phyloP scores from a whole-genome alignment of 192 early-diverging fungal species.

The Coemansia reversa region DNA sequence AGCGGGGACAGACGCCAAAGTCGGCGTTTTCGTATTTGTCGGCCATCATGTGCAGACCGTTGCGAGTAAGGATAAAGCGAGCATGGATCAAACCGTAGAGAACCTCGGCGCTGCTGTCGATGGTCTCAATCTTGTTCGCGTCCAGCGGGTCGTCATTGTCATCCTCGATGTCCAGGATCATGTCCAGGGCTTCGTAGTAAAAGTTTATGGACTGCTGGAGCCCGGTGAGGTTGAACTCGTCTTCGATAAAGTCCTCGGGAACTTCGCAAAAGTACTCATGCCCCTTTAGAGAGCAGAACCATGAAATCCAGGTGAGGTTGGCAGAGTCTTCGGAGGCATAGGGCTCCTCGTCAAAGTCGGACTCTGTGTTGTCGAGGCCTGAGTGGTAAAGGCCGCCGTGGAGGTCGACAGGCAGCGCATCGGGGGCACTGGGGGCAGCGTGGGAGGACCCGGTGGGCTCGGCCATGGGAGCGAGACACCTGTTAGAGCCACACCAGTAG shows the following conservation, averaged over 20 bases:
- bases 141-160: conserved; percentile 50
- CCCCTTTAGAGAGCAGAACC: conserved; percentile 73
- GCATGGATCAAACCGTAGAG: conserved; percentile 95
- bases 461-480: conserved; percentile 22
- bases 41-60: conserved; percentile 81
- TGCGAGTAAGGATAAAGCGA: conserved; percentile 85
- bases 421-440: conserved; percentile 3
- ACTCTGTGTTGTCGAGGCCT: conserved; percentile 46
- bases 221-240: conserved; percentile 98
- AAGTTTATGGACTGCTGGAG: conserved; percentile 75
- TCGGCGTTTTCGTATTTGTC: conserved; percentile 74
- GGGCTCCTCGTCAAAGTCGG: conserved; percentile 41
- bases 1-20: conserved; percentile 76
- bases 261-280: conserved; percentile 80
- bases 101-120: conserved; percentile 85
- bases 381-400: conserved; percentile 24
- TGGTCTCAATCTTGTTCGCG: conserved; percentile 68
- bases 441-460: conserved; percentile 30
- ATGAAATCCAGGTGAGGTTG: conserved; percentile 69
- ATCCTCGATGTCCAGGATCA: conserved; percentile 88
- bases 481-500: conserved; percentile 22
- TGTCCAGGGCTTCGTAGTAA: conserved; percentile 91
- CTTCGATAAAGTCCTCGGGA: conserved; percentile 80
- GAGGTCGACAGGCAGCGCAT: conserved; percentile 11
- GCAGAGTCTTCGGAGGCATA: conserved; percentile 46